Conservation (phyloP, 495 filamentous ascomycete species). For the Talaromyces borbonicus region DNA sequence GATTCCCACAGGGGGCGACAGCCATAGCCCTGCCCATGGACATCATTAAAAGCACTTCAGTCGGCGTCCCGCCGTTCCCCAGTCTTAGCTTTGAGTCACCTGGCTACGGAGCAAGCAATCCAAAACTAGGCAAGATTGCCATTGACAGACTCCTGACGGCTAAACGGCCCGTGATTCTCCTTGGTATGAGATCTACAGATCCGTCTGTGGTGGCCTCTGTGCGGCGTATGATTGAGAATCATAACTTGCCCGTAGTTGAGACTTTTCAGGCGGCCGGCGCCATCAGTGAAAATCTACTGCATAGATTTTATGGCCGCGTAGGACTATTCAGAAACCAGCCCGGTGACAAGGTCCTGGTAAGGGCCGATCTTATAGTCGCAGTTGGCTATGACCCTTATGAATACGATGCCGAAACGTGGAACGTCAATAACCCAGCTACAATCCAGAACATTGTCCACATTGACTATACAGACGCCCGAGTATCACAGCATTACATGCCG, state of each 20-base stretch:
- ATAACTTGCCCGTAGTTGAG: slow-evolving; percentile 5
- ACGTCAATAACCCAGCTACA: slow-evolving; percentile 1
- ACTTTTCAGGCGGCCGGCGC: slow-evolving; percentile 7
- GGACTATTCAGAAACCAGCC: slow-evolving; percentile 7
- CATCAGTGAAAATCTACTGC: slow-evolving; percentile 5
- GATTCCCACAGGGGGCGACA: slow-evolving; percentile 5
- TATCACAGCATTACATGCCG: slow-evolving; percentile 7
- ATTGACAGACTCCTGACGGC: slow-evolving; percentile 1
- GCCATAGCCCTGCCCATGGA: slow-evolving; percentile 6
- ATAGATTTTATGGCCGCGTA: slow-evolving; percentile 6
- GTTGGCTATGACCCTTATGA: slow-evolving; percentile 6
- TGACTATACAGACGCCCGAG: slow-evolving; percentile 2
- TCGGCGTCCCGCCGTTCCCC: background rate
- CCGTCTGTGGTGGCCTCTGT: background rate
- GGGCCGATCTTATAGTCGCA: slow-evolving; percentile 3
- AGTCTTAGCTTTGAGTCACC: slow-evolving; percentile 3
- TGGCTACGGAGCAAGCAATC: slow-evolving; percentile 4
- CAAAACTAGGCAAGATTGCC: slow-evolving; percentile 2
- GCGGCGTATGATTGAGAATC: slow-evolving; percentile 3
- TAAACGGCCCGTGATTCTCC: slow-evolving; percentile 4
- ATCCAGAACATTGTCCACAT: slow-evolving; percentile 6
- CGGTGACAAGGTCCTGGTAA: slow-evolving; percentile 4
- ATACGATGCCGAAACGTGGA: slow-evolving; percentile 7
- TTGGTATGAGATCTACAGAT: slow-evolving; percentile 6
- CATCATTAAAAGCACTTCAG: slow-evolving; percentile 7